phyloP scores from a whole-genome alignment of 1,284 basidiomycete genomes.

The Malassezia yamatoensis region DNA sequence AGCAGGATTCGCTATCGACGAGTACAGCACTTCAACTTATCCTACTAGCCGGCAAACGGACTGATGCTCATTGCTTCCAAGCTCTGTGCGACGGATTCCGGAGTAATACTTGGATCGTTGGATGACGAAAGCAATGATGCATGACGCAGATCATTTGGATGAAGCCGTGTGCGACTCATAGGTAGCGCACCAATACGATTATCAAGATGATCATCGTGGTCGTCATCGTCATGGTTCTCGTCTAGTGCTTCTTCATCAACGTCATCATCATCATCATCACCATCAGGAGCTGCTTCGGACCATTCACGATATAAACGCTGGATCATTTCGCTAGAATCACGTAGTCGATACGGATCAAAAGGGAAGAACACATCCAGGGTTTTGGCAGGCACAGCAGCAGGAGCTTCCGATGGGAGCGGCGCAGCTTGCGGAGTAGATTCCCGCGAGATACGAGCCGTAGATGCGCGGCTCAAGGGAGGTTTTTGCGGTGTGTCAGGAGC shows the following conservation, averaged over 20 bases:
- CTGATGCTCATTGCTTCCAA: conserved; percentile 45
- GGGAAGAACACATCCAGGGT: conserved; percentile 86
- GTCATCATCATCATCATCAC: conserved; percentile 27
- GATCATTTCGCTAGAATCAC: conserved; percentile 52
- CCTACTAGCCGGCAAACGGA: conserved; percentile 21
- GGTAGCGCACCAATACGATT: neutral
- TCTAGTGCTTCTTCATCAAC: conserved; percentile 26
- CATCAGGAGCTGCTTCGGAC: conserved; percentile 51
- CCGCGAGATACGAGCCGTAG: neutral
- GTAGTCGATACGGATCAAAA: conserved; percentile 91
- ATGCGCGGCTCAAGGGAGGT: neutral
- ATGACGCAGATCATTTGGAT: neutral
- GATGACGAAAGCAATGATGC: neutral
- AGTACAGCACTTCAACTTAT: too few relatives aligned
- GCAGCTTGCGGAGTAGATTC: conserved; percentile 13
- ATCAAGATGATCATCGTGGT: conserved; percentile 5
- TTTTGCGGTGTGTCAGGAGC: neutral
- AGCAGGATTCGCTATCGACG: too few relatives aligned
- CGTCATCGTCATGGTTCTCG: conserved; percentile 16
- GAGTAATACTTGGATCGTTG: conserved; percentile 21
- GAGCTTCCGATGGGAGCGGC: neutral
- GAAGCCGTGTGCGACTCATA: conserved; percentile 7
- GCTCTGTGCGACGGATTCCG: conserved; percentile 31
- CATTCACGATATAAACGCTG: conserved; percentile 54
- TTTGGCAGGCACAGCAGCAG: conserved; percentile 18